Percentiles rank a stretch among this genome's conserved stretches.
phyloP scores from a whole-genome alignment of 257 asterid genomes.

The Solanum sejunctum region DNA sequence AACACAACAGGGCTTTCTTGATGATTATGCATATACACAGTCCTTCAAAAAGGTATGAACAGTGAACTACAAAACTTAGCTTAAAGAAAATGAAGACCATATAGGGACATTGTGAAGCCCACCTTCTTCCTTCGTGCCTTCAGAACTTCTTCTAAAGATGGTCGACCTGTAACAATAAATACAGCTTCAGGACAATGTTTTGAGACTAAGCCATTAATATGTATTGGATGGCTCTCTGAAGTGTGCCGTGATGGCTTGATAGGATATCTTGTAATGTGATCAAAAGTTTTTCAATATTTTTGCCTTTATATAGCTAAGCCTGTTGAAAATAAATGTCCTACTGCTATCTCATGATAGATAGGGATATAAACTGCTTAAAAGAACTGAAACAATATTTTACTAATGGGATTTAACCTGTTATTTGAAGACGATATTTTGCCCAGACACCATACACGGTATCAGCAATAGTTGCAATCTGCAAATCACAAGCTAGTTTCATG shows the following conservation, averaged over 20 bases:
- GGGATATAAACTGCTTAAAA: not conserved
- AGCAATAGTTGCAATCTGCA: conserved; percentile 67
- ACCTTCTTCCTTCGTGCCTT: conserved; percentile 70
- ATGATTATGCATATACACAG: not conserved
- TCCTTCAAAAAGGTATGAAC: not conserved
- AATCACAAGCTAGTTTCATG: not conserved
- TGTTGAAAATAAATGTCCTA: not conserved
- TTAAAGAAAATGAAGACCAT: not conserved
- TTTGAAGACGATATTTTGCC: conserved; percentile 86
- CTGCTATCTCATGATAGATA: not conserved
- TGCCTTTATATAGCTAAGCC: not conserved
- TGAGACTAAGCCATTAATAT: not conserved
- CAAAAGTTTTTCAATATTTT: not conserved
- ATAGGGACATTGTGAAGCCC: not conserved
- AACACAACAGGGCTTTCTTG: not conserved
- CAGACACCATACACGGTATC: conserved; percentile 62
- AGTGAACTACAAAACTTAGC: not conserved
- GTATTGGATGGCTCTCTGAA: not conserved
- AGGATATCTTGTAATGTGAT: not conserved
- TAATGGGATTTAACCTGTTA: conserved; percentile 41
- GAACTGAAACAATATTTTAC: not conserved
- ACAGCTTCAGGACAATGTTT: not conserved
- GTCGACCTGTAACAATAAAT: conserved; percentile 46
- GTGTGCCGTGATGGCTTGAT: not conserved
- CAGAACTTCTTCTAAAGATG: conserved; percentile 72